phyloP scores from a whole-genome alignment of 169 alveolate species.

The Sarcocystis neurona region DNA sequence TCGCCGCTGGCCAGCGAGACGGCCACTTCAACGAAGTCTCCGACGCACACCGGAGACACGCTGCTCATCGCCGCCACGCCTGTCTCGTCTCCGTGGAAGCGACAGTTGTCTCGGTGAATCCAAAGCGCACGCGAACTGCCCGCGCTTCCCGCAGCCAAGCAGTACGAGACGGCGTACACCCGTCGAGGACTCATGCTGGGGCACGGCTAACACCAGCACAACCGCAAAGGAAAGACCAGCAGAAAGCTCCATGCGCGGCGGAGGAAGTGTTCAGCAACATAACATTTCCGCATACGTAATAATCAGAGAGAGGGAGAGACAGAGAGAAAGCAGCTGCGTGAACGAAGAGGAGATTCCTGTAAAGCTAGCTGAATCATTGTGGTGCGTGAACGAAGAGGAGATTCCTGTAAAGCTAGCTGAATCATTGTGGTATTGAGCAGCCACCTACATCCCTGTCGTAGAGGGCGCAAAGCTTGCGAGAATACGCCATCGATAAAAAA shows the following conservation, averaged over 20 bases:
- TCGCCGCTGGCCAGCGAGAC: constrained; percentile 63
- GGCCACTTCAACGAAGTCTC: constrained; percentile 71
- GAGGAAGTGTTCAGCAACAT: too few relatives aligned
- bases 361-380: too few relatives aligned
- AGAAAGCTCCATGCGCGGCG: background rate
- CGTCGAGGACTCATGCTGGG: background rate
- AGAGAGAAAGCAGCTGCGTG: too few relatives aligned
- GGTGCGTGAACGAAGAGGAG: too few relatives aligned
- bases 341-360: too few relatives aligned
- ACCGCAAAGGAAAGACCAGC: background rate
- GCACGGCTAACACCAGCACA: constrained; percentile 4
- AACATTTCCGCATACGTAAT: too few relatives aligned
- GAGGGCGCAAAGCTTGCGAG: too few relatives aligned
- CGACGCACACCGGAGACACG: constrained; percentile 68
- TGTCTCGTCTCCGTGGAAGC: constrained; percentile 71
- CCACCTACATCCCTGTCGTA: too few relatives aligned
- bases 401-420: too few relatives aligned
- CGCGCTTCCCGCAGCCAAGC: constrained; percentile 45
- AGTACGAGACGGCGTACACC: background rate
- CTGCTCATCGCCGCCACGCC: constrained; percentile 63
- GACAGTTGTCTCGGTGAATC: constrained; percentile 70
- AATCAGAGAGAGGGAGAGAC: too few relatives aligned
- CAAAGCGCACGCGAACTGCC: constrained; percentile 58
- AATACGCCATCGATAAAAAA: too few relatives aligned
- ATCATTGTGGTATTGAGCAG: too few relatives aligned